phyloP scores from a whole-genome alignment of 805 yeast genomes.

The Myxozyma kluyveri region DNA sequence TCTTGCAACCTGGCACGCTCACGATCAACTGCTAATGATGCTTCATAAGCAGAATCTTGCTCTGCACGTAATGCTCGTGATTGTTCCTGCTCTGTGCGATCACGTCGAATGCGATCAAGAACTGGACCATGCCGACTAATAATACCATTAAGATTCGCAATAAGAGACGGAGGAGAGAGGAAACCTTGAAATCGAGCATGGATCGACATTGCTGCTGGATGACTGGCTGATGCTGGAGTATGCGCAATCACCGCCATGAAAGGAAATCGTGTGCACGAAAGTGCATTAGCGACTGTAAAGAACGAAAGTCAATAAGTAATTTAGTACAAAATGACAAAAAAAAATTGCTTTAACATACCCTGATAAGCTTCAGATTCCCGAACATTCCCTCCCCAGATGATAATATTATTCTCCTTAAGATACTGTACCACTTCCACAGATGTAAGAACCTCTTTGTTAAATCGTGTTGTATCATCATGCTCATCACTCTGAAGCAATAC shows the following conservation, averaged over 20 bases:
- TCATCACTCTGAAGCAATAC: constrained; percentile 71
- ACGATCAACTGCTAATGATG: constrained; percentile 66
- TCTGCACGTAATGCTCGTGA: constrained; percentile 60
- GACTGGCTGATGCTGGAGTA: constrained; percentile 25
- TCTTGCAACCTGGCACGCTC: constrained; percentile 44
- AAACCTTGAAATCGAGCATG: constrained; percentile 64
- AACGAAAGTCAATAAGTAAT: too few relatives aligned
- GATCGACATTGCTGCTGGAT: constrained; percentile 45
- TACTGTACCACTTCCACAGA: constrained; percentile 50
- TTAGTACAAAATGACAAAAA: too few relatives aligned
- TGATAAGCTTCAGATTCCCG: constrained; percentile 80
- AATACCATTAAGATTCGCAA: constrained; percentile 47
- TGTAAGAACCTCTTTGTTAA: constrained; percentile 55
- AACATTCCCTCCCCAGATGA: constrained; percentile 87
- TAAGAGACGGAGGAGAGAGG: constrained; percentile 43
- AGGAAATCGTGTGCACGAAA: constrained; percentile 74
- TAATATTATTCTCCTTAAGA: constrained; percentile 50
- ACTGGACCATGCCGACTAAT: constrained; percentile 60
- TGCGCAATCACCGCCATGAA: constrained; percentile 64
- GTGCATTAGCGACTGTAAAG: constrained; percentile 67
- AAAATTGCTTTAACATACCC: too few relatives aligned
- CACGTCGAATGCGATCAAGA: constrained; percentile 58
- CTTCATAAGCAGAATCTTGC: constrained; percentile 76
- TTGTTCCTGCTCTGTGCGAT: constrained; percentile 56
- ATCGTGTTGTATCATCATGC: constrained; percentile 58